These are phyloP conservation scores for Tylopilus intermedius DNA, from an alignment of 768 basidiomycete species.

Conservation along the genomic window DNA sequence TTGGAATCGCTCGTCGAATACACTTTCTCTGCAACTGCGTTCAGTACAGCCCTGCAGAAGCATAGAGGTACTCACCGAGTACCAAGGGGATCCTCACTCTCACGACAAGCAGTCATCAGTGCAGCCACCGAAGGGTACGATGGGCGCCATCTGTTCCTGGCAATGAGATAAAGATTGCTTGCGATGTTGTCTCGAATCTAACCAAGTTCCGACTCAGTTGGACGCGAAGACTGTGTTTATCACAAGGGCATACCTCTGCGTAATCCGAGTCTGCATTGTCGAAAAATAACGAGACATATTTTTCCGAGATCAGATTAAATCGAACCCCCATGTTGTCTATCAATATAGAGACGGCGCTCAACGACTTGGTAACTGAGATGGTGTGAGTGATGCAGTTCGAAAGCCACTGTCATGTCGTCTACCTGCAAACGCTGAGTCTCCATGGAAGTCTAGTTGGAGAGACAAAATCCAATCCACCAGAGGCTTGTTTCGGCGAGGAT, in stretches of 20 bases:
- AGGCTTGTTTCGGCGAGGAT: constrained; percentile 72
- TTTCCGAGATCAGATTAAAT: constrained; percentile 62
- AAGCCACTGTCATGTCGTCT: constrained; percentile 20
- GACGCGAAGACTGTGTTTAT: background rate
- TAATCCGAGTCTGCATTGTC: constrained; percentile 77
- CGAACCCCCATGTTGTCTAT: constrained; percentile 62
- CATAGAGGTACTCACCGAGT: constrained; percentile 42
- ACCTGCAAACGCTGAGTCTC: constrained; percentile 87
- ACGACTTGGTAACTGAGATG: constrained; percentile 65
- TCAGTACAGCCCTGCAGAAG: background rate
- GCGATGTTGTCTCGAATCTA: constrained; percentile 71
- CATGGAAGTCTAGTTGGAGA: constrained; percentile 75
- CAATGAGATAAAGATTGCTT: constrained; percentile 53
- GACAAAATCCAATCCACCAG: constrained; percentile 74
- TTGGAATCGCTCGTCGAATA: constrained; percentile 53
- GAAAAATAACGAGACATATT: constrained; percentile 67
- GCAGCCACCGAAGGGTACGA: constrained; percentile 51
- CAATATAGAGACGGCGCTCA: constrained; percentile 61
- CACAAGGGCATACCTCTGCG: constrained; percentile 57
- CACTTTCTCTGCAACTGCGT: constrained; percentile 40
- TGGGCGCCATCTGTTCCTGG: constrained; percentile 64
- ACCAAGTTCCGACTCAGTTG: constrained; percentile 4
- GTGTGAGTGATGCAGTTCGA: constrained; percentile 5
- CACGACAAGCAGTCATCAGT: constrained; percentile 52
- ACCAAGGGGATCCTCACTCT: constrained; percentile 51